Evolutionary conservation across 2,329 filamentous ascomycete species (phyloP).

Genomic region (Coleophoma eucalyptorum): DNA sequence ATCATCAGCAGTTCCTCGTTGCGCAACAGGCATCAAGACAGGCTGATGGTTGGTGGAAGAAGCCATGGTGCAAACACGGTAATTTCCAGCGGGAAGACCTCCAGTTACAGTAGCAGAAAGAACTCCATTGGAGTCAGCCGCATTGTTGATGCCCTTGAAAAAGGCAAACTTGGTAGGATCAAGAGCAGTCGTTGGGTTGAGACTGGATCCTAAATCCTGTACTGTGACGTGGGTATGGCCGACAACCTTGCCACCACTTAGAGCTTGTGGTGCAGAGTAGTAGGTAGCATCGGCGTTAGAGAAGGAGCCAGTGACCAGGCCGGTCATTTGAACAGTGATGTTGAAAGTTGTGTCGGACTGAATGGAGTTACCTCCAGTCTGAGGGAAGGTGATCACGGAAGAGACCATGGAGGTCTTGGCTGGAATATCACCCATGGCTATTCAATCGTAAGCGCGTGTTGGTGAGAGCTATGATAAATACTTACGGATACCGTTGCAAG

Average conservation of each 20-base stretch:
- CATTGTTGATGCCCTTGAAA: slow-evolving; percentile 38
- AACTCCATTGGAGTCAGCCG: slow-evolving; percentile 32
- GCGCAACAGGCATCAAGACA: slow-evolving; percentile 38
- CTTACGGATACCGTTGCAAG: slow-evolving; percentile 49
- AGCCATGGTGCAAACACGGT: slow-evolving; percentile 40
- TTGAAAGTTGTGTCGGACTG: slow-evolving; percentile 14
- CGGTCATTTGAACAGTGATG: slow-evolving; percentile 29
- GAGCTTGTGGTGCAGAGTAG: slow-evolving; percentile 32
- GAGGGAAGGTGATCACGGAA: slow-evolving; percentile 19
- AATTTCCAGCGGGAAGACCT: slow-evolving; percentile 37
- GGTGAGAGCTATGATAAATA: background rate
- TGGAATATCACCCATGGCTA: slow-evolving; percentile 29
- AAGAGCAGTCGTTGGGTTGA: slow-evolving; percentile 25
- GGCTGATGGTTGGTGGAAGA: slow-evolving; percentile 38
- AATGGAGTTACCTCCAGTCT: slow-evolving; percentile 8
- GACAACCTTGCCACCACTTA: slow-evolving; percentile 28
- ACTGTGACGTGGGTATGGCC: slow-evolving; percentile 36
- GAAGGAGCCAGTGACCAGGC: slow-evolving; percentile 31
- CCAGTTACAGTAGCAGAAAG: slow-evolving; percentile 32
- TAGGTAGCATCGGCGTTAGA: slow-evolving; percentile 34
- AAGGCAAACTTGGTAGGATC: slow-evolving; percentile 31
- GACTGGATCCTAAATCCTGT: slow-evolving; percentile 28
- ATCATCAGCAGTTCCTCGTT: slow-evolving; percentile 40
- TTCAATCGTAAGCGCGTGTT: slow-evolving; percentile 7
- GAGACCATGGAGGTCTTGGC: slow-evolving; percentile 13